Percentiles rank a stretch among this genome's conserved stretches.
These are phyloP conservation scores for Lithohypha guttulata DNA, from an alignment of 2,329 filamentous ascomycete species.

Conservation along the genomic window DNA sequence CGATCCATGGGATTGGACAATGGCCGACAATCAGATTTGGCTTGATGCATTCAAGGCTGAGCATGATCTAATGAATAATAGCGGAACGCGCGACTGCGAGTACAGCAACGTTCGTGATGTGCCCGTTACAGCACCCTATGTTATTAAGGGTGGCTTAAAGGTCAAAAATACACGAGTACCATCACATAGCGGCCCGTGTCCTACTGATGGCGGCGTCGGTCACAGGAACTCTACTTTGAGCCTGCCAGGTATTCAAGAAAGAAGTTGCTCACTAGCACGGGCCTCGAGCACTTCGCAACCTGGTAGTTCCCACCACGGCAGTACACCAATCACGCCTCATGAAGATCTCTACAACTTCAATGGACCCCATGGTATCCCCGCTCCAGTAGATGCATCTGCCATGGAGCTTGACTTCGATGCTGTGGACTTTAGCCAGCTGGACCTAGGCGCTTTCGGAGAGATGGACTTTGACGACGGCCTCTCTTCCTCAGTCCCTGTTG, in stretches of 20 bases:
- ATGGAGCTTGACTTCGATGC: slow-evolving; percentile 23
- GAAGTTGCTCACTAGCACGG: neutral
- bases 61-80: slow-evolving; percentile 26
- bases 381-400: slow-evolving; percentile 12
- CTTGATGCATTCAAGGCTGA: slow-evolving; percentile 35
- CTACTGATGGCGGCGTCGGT: neutral
- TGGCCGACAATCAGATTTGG: slow-evolving; percentile 38
- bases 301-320: neutral
- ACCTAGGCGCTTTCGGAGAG: slow-evolving; percentile 18
- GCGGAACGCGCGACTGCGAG: slow-evolving; percentile 24
- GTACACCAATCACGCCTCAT: slow-evolving; percentile 3
- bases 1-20: slow-evolving; percentile 32
- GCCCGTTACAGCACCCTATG: slow-evolving; percentile 34
- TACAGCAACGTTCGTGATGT: slow-evolving; percentile 29
- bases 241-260: slow-evolving; percentile 4
- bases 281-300: neutral
- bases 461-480: slow-evolving; percentile 14
- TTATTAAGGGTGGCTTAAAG: slow-evolving; percentile 29
- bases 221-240: neutral
- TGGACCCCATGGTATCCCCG: slow-evolving; percentile 9
- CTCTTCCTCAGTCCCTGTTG: neutral
- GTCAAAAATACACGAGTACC: slow-evolving; percentile 23
- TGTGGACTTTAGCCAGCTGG: slow-evolving; percentile 20
- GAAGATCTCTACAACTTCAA: neutral
- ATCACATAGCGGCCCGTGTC: slow-evolving; percentile 10